Evolutionary conservation across 2,329 filamentous ascomycete genomes (phyloP).

Genomic region (Fusarium veterinarium): DNA sequence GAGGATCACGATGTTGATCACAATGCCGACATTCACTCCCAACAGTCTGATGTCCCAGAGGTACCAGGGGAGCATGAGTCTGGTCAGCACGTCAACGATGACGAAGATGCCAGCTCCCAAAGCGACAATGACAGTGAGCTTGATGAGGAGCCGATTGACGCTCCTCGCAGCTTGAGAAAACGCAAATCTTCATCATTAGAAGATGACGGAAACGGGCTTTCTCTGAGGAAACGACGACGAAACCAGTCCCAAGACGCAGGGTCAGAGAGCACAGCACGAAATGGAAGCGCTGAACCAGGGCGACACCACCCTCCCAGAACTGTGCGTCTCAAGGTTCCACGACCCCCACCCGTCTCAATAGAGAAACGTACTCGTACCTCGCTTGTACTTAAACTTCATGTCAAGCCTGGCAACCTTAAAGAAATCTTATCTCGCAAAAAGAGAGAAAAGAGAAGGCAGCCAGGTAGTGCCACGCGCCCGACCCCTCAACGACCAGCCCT

Average conservation of each 20-base stretch:
- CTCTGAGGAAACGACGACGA: slow-evolving; percentile 65
- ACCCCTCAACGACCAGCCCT: slow-evolving; percentile 43
- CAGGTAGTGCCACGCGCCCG: slow-evolving; percentile 31
- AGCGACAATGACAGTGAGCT: slow-evolving; percentile 15
- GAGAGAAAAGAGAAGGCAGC: slow-evolving; percentile 47
- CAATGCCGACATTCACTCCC: slow-evolving; percentile 40
- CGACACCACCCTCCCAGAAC: slow-evolving; percentile 64
- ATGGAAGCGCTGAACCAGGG: slow-evolving; percentile 45
- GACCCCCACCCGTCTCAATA: slow-evolving; percentile 55
- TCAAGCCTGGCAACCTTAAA: slow-evolving; percentile 53
- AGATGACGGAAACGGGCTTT: slow-evolving; percentile 64
- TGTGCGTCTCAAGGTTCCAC: slow-evolving; percentile 64
- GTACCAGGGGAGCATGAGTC: slow-evolving; percentile 14
- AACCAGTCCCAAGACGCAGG: slow-evolving; percentile 58
- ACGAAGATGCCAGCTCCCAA: slow-evolving; percentile 25
- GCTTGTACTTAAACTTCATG: slow-evolving; percentile 51
- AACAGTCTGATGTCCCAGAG: slow-evolving; percentile 42
- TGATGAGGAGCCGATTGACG: slow-evolving; percentile 56
- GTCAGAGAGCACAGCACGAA: slow-evolving; percentile 50
- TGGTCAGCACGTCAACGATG: slow-evolving; percentile 16
- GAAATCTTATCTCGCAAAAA: slow-evolving; percentile 52
- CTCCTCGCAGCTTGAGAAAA: slow-evolving; percentile 82
- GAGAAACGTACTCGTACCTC: slow-evolving; percentile 52
- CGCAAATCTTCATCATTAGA: slow-evolving; percentile 82
- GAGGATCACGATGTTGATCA: slow-evolving; percentile 39